Conservation (phyloP, 805 yeast species). For the Metschnikowia bowlesiae region DNA sequence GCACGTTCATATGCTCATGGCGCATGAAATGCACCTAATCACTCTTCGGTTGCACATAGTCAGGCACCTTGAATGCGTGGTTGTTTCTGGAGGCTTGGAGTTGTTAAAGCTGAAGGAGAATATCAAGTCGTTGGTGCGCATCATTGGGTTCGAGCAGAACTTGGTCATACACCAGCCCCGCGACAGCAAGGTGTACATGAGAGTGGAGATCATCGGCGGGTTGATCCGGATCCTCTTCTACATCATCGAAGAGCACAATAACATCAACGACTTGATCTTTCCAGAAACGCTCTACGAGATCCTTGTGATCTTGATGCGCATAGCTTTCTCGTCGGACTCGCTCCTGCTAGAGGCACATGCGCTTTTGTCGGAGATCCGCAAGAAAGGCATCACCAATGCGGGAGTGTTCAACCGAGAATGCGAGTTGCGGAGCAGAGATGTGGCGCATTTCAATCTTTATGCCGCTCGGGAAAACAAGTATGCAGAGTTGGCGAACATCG, state of each 20-base stretch:
- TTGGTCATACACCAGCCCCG: conserved; percentile 43
- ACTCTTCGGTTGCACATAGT: conserved; percentile 44
- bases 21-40: conserved; percentile 43
- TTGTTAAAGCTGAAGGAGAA: conserved; percentile 34
- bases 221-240: conserved; percentile 38
- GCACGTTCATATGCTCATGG: conserved; percentile 19
- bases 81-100: conserved; percentile 25
- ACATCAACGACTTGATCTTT: conserved; percentile 30
- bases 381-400: conserved; percentile 21
- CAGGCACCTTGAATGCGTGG: conserved; percentile 44
- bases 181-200: conserved; percentile 29
- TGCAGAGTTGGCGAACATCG: conserved; percentile 27
- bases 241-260: conserved; percentile 30
- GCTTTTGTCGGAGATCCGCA: conserved; percentile 33
- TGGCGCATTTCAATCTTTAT: conserved; percentile 26
- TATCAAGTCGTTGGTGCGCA: conserved; percentile 37
- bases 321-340: conserved; percentile 48
- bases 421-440: conserved; percentile 36
- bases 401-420: conserved; percentile 45
- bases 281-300: conserved; percentile 44
- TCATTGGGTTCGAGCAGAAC: conserved; percentile 48
- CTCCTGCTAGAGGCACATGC: conserved; percentile 34
- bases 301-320: conserved; percentile 47
- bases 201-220: conserved; percentile 39
- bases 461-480: conserved; percentile 6